Conservation (phyloP, 352 stramenopile species). For the Pythium aristosporum region DNA sequence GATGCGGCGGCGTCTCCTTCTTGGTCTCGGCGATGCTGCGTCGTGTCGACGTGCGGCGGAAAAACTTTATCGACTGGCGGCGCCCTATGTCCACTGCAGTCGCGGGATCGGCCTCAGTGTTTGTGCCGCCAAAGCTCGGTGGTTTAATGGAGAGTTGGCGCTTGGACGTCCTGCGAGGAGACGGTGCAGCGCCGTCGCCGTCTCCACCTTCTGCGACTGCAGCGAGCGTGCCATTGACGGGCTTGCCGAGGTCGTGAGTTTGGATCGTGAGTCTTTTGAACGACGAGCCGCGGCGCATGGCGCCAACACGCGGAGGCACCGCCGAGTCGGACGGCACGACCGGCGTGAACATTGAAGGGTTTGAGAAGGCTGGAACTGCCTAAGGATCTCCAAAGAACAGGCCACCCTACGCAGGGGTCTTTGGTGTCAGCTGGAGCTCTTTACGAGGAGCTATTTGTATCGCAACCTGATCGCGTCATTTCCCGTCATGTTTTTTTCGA, state of each 20-base stretch:
- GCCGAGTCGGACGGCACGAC: constrained; percentile 13
- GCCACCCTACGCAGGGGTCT: not conserved
- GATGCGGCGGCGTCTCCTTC: constrained; percentile 44
- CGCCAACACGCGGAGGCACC: not conserved
- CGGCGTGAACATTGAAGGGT: constrained; percentile 19
- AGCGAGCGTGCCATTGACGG: not conserved
- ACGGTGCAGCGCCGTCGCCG: not conserved
- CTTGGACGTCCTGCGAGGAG: not conserved
- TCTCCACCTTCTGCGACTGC: not conserved
- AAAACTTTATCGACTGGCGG: constrained; percentile 19
- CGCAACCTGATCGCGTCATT: not conserved
- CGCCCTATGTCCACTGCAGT: not conserved
- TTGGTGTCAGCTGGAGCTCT: not conserved
- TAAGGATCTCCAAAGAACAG: too few species aligned
- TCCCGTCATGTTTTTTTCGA: not conserved
- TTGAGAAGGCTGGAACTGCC: too few species aligned
- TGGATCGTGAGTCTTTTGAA: constrained; percentile 14
- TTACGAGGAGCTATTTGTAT: not conserved
- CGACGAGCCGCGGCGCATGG: not conserved
- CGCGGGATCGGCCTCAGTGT: not conserved
- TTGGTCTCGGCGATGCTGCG: constrained; percentile 3
- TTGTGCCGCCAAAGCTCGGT: not conserved
- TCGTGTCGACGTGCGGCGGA: constrained; percentile 13
- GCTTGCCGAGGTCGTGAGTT: not conserved
- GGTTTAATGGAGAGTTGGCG: constrained; percentile 7